Percentiles rank a stretch among this genome's conserved stretches.
These are phyloP conservation scores for Canavalia gladiata DNA, from an alignment of 306 rosid species.

Conservation along the genomic window DNA sequence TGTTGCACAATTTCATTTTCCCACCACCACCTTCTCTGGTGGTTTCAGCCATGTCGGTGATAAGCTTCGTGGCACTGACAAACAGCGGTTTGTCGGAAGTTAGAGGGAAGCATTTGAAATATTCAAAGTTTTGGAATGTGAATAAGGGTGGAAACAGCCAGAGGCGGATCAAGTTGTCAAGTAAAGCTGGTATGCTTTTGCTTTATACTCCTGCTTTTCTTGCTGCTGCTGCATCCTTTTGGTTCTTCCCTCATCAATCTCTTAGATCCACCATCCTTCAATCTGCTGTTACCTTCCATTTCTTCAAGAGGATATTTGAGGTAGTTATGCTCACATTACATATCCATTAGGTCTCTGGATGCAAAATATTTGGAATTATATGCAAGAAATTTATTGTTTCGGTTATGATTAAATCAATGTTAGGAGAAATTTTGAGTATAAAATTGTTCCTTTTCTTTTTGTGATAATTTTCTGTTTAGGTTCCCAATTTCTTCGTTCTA, in stretches of 20 bases:
- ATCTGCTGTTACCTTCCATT: constrained; percentile 71
- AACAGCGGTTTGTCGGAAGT: constrained; percentile 57
- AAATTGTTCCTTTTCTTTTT: background rate
- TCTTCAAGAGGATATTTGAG: constrained; percentile 84
- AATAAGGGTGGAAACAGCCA: background rate
- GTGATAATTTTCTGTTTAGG: background rate
- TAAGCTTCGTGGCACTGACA: constrained; percentile 46
- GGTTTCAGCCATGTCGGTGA: constrained; percentile 58
- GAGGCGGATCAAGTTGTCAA: constrained; percentile 50
- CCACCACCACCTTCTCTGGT: constrained; percentile 66
- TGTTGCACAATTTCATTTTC: constrained; percentile 46
- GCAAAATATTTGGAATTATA: background rate
- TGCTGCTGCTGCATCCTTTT: constrained; percentile 59
- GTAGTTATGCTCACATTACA: constrained; percentile 10
- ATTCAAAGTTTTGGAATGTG: constrained; percentile 70
- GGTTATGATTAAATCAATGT: background rate
- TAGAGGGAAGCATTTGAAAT: constrained; percentile 69
- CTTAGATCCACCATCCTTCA: constrained; percentile 59
- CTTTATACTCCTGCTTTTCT: constrained; percentile 73
- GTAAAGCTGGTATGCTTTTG: constrained; percentile 70
- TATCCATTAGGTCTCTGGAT: background rate
- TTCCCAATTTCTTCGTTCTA: background rate
- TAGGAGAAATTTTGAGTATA: background rate
- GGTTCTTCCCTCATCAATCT: constrained; percentile 49
- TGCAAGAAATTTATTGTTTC: background rate